Percentiles rank a stretch among this genome's conserved stretches.
These are phyloP conservation scores for Botrytis hyacinthi DNA, from an alignment of 2,329 filamentous ascomycete genomes.

Conservation along the genomic window DNA sequence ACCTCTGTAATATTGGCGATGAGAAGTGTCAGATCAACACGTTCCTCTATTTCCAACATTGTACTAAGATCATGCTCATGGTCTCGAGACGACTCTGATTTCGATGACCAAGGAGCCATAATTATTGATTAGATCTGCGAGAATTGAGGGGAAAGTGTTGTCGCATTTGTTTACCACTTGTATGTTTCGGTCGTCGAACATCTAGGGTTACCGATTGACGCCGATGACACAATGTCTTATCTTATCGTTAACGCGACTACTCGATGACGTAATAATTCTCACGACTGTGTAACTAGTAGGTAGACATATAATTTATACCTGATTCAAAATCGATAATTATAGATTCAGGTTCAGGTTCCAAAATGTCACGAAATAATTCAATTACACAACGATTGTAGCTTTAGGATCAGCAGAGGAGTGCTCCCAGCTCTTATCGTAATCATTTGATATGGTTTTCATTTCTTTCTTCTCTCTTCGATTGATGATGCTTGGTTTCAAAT, in stretches of 20 bases:
- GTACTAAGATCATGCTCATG: slow-evolving; percentile 35
- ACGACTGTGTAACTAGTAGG: too few relatives aligned
- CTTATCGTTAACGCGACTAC: not conserved
- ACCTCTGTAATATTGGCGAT: slow-evolving; percentile 53
- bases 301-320: not conserved
- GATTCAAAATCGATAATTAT: not conserved
- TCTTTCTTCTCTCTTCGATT: not conserved
- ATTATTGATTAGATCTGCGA: not conserved
- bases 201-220: not conserved
- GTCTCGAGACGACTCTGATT: slow-evolving; percentile 15
- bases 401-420: not conserved
- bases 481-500: not conserved
- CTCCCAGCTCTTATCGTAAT: not conserved
- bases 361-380: not conserved
- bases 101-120: slow-evolving; percentile 28
- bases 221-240: slow-evolving; percentile 18
- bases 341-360: not conserved
- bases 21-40: slow-evolving; percentile 50
- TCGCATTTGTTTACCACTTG: not conserved
- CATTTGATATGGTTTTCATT: not conserved
- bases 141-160: not conserved
- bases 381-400: not conserved
- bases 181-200: not conserved
- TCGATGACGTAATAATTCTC: not conserved
- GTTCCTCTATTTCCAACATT: slow-evolving; percentile 37